Conservation (phyloP, 306 rosid species). For the Psophocarpus tetragonolobus region DNA sequence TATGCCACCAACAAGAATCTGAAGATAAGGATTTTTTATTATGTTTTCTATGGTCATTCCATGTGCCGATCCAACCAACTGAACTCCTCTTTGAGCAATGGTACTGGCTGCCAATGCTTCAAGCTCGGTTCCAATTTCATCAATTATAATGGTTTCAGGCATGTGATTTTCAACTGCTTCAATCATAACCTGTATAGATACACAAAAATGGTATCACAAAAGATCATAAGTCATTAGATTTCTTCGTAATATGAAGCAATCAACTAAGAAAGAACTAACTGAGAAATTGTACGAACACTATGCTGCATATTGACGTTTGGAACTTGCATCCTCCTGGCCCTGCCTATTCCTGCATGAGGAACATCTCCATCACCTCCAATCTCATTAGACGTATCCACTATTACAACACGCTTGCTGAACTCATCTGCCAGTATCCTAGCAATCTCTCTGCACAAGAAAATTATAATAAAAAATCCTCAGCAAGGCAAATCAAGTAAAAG, state of each 20-base stretch:
- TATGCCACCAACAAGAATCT: constrained; percentile 94
- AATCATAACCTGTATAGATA: constrained; percentile 76
- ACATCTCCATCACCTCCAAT: constrained; percentile 99
- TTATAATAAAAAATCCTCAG: constrained; percentile 38
- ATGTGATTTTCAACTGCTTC: constrained; percentile 98
- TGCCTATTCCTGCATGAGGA: constrained; percentile 94
- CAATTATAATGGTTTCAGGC: constrained; percentile 94
- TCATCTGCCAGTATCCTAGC: constrained; percentile 99
- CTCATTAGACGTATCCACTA: constrained; percentile 97
- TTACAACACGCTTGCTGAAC: constrained; percentile 81
- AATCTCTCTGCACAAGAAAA: constrained; percentile 71
- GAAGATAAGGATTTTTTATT: constrained; percentile 86
- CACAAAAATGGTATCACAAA: not conserved
- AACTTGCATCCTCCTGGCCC: constrained; percentile 99
- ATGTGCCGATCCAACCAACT: constrained; percentile 96
- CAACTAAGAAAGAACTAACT: constrained; percentile 24
- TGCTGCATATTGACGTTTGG: constrained; percentile 97
- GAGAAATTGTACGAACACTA: constrained; percentile 53
- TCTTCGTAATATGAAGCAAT: constrained; percentile 6
- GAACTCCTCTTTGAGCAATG: constrained; percentile 99
- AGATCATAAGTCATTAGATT: not conserved
- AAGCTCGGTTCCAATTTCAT: constrained; percentile 98
- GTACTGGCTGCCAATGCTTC: constrained; percentile 99
- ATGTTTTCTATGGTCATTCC: constrained; percentile 91
- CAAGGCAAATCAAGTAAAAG: constrained; percentile 20